These are phyloP conservation scores for Inosperma sp. DNA, from an alignment of 768 basidiomycete genomes.

Conservation along the genomic window DNA sequence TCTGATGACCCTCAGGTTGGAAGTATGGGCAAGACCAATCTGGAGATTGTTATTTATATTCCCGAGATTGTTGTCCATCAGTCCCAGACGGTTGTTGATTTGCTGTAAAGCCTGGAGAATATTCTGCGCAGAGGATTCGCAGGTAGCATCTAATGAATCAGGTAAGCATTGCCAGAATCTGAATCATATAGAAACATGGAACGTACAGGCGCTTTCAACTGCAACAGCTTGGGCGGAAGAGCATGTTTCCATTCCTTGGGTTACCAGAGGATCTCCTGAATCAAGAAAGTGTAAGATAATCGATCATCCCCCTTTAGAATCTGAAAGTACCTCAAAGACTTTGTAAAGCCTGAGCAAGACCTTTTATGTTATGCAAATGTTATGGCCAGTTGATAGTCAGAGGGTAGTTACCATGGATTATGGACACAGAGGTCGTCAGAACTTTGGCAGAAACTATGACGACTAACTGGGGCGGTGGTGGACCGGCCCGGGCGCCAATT, in stretches of 20 bases:
- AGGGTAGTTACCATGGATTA: too few relatives aligned
- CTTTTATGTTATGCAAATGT: too few relatives aligned
- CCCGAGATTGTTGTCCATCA: background rate
- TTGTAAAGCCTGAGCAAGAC: background rate
- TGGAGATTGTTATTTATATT: too few relatives aligned
- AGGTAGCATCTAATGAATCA: background rate
- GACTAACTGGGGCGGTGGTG: too few relatives aligned
- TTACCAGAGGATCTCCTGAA: background rate
- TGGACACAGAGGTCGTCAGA: too few relatives aligned
- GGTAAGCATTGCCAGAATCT: too few relatives aligned
- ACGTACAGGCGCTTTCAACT: background rate
- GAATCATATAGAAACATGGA: background rate
- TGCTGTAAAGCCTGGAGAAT: background rate
- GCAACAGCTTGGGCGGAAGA: background rate
- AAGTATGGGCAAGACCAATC: background rate
- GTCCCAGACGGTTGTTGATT: background rate
- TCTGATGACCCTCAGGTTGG: background rate
- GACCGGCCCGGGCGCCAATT: too few relatives aligned
- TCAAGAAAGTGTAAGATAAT: background rate
- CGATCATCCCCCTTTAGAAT: background rate
- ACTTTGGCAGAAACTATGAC: too few relatives aligned
- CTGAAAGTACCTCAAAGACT: background rate
- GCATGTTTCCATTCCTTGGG: background rate
- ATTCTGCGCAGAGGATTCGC: background rate
- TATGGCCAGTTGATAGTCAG: too few relatives aligned